Percentiles rank a stretch among this genome's conserved stretches.
phyloP scores from a whole-genome alignment of 371 early-diverging fungal genomes.

The Lichtheimia ornata region DNA sequence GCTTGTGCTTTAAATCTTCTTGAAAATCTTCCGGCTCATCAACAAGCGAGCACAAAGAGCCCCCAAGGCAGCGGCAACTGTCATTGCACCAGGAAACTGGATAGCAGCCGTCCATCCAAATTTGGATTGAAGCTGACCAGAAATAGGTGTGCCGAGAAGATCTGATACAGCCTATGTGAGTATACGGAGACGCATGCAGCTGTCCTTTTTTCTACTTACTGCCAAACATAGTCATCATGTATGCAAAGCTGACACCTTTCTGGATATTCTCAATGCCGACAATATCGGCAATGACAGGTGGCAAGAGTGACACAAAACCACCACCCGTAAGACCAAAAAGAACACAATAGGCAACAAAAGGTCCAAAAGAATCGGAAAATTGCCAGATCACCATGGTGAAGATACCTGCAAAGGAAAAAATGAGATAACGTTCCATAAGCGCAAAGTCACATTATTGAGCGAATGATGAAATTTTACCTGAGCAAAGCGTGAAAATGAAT shows the following conservation, averaged over 20 bases:
- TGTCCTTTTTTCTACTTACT: too few relatives aligned
- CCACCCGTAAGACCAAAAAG: conserved; percentile 51
- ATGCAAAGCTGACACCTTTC: conserved; percentile 41
- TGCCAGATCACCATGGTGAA: conserved; percentile 68
- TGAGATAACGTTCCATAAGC: neutral
- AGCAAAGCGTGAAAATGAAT: conserved; percentile 19
- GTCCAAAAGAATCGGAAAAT: conserved; percentile 44
- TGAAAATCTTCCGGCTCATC: conserved; percentile 10
- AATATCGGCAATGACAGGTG: conserved; percentile 48
- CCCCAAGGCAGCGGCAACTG: conserved; percentile 31
- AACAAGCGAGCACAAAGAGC: conserved; percentile 15
- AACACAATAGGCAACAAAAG: conserved; percentile 50
- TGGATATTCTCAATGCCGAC: conserved; percentile 47
- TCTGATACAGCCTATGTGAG: conserved; percentile 2
- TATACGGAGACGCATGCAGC: too few relatives aligned
- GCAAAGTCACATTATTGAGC: neutral
- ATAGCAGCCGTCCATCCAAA: conserved; percentile 53
- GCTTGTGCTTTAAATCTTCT: neutral
- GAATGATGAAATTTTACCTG: conserved; percentile 22
- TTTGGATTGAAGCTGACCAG: conserved; percentile 41
- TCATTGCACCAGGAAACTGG: conserved; percentile 49
- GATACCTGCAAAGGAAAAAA: conserved; percentile 19
- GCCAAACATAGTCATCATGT: conserved; percentile 41
- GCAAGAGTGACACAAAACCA: conserved; percentile 45
- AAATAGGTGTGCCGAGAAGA: conserved; percentile 51